A percentile compares a stretch with the other conserved stretches of the same genome.
These are phyloP conservation scores for Argentina anserina DNA, from an alignment of 306 rosid species.

Conservation along the genomic window DNA sequence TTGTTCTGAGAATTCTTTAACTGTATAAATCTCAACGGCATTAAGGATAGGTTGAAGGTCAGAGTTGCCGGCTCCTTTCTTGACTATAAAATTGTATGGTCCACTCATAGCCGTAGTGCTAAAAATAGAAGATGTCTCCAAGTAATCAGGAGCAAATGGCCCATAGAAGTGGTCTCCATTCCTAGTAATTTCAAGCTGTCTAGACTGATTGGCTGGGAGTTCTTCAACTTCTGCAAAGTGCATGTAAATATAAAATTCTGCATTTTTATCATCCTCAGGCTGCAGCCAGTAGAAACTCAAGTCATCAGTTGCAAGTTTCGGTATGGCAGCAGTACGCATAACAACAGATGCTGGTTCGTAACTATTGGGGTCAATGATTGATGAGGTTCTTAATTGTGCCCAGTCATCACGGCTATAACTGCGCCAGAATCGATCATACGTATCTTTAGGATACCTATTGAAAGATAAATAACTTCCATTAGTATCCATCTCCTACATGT, in stretches of 20 bases:
- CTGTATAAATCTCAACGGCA: background rate
- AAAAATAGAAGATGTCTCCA: slow-evolving; percentile 2
- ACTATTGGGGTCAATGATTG: background rate
- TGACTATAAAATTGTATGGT: no score
- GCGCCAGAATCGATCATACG: slow-evolving; percentile 36
- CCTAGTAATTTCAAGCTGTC: background rate
- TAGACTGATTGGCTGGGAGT: slow-evolving; percentile 2
- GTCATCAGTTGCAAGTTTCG: background rate
- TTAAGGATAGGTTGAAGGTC: background rate
- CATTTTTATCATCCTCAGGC: background rate
- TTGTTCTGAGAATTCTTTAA: background rate
- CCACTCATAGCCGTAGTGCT: no score
- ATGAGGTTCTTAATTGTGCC: background rate
- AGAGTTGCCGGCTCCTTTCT: background rate
- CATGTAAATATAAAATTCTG: background rate
- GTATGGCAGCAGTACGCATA: background rate
- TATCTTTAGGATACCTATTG: slow-evolving; percentile 33
- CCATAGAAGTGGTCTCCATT: slow-evolving; percentile 13
- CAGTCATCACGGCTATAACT: background rate
- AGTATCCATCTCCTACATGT: background rate
- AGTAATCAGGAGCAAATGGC: slow-evolving; percentile 1
- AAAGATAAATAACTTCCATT: background rate
- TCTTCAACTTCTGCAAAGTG: slow-evolving; percentile 24
- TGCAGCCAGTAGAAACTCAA: slow-evolving; percentile 15
- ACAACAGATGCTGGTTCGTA: background rate